Evolutionary conservation across 345 rosid genomes (phyloP).

Genomic region (Hibiscus syriacus): DNA sequence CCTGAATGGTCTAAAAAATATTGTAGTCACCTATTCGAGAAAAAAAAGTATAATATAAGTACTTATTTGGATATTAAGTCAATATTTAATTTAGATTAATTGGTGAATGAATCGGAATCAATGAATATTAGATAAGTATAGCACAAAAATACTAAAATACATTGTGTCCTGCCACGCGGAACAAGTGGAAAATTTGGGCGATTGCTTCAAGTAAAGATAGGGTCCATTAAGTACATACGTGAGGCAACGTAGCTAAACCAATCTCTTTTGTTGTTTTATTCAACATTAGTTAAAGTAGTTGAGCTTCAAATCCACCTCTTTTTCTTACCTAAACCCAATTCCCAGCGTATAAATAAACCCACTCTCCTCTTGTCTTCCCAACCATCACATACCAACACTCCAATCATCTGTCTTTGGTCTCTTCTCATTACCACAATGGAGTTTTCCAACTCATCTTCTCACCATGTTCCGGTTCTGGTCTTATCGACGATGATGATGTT

Average conservation of each 20-base stretch:
- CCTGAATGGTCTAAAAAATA: no score
- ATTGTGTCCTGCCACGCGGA: no score
- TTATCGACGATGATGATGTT: slow-evolving; percentile 8
- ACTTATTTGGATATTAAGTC: no score
- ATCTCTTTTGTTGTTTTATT: background rate
- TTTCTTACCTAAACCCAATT: background rate
- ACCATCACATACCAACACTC: background rate
- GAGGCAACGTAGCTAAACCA: slow-evolving; percentile 6
- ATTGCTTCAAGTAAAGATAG: slow-evolving; percentile 16
- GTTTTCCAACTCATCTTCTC: slow-evolving; percentile 1
- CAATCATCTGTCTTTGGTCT: background rate
- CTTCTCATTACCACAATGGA: slow-evolving; percentile 13
- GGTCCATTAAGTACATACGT: background rate
- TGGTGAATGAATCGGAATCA: no score
- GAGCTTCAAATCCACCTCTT: slow-evolving; percentile 27
- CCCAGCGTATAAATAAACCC: slow-evolving; percentile 21
- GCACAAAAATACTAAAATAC: no score
- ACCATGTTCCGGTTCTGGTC: background rate
- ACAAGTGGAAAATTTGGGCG: no score
- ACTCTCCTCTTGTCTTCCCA: background rate
- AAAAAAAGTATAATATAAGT: no score
- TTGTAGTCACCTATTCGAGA: no score
- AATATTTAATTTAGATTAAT: no score
- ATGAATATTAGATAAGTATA: no score
- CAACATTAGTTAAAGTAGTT: slow-evolving; percentile 36